These are phyloP conservation scores for Triangularia verruculosa DNA, from an alignment of 2,329 filamentous ascomycete species.

Conservation along the genomic window DNA sequence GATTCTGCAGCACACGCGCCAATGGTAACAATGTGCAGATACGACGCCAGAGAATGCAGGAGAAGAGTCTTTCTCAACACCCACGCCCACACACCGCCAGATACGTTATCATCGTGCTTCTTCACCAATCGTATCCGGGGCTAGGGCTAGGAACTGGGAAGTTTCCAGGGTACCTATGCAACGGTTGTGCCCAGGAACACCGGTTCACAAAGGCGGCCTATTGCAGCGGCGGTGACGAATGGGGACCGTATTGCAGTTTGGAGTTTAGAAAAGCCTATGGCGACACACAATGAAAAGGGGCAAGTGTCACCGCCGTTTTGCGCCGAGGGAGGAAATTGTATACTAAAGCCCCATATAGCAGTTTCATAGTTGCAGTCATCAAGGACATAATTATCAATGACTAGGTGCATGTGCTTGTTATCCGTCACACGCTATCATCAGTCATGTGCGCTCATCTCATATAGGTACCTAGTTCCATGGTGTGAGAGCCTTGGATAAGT, in stretches of 20 bases:
- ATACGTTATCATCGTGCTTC: neutral
- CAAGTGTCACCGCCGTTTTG: neutral
- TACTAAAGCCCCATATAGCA: neutral
- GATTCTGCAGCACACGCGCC: neutral
- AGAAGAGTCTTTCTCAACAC: neutral
- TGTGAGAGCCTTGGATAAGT: neutral
- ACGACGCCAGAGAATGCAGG: neutral
- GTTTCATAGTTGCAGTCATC: neutral
- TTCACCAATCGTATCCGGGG: neutral
- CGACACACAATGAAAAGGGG: neutral
- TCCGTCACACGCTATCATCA: neutral
- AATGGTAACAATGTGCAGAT: neutral
- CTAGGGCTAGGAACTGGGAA: neutral
- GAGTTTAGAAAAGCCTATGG: neutral
- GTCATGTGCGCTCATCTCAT: neutral
- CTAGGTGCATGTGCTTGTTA: neutral
- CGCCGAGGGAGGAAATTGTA: neutral
- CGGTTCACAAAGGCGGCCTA: neutral
- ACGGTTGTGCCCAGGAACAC: neutral
- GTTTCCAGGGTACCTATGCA: neutral
- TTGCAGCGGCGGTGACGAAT: slow-evolving; percentile 10
- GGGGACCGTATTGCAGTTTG: neutral
- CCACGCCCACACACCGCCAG: neutral
- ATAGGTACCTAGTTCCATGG: neutral
- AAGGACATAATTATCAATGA: neutral